Conservation (phyloP, 2,329 filamentous ascomycete genomes). For the Trichophyton schoenleinii region DNA sequence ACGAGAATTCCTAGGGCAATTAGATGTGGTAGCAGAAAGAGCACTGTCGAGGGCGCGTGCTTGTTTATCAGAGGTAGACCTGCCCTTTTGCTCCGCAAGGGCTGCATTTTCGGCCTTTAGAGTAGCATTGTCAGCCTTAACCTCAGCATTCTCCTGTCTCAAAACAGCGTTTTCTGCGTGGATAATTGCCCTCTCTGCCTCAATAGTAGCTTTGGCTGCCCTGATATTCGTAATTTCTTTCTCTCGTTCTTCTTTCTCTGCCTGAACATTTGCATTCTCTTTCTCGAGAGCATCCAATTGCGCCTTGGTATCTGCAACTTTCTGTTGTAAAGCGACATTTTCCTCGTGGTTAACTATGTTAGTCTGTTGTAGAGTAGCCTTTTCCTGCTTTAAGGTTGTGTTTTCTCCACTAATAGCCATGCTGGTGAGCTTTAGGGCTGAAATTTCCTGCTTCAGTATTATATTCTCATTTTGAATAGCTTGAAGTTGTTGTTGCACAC, state of each 20-base stretch:
- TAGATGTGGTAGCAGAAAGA: neutral
- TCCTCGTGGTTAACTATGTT: neutral
- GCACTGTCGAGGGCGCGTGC: neutral
- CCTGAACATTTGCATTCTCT: neutral
- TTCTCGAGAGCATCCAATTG: neutral
- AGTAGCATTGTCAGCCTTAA: neutral
- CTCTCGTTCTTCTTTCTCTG: neutral
- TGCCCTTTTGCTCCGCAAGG: neutral
- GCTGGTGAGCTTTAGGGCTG: neutral
- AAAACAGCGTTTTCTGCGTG: neutral
- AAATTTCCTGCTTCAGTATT: neutral
- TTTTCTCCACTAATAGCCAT: slow-evolving; percentile 7
- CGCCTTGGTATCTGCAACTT: too few relatives aligned
- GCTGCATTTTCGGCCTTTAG: neutral
- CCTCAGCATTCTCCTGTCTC: neutral
- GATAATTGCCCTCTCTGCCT: neutral
- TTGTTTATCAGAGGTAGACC: slow-evolving; percentile 1
- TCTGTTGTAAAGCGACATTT: neutral
- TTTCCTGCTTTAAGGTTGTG: neutral
- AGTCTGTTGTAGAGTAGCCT: neutral
- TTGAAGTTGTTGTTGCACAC: neutral
- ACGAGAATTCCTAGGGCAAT: too few relatives aligned
- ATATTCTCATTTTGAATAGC: neutral
- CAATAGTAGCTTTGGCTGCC: neutral
- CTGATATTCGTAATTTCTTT: neutral